phyloP scores from a whole-genome alignment of 2,329 filamentous ascomycete genomes.

The Bipolaris sorokiniana region DNA sequence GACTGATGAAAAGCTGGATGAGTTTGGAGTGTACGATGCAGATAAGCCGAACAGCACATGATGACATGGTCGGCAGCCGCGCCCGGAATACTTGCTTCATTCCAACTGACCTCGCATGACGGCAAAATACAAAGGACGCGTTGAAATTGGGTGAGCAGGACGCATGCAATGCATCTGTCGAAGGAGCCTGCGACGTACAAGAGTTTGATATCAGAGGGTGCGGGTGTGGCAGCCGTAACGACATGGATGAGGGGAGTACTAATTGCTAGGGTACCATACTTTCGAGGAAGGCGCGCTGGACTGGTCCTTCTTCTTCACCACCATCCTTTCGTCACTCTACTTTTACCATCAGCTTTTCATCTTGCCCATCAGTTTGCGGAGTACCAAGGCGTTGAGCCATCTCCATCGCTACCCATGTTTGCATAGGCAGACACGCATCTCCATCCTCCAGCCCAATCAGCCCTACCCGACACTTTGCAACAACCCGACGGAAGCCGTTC shows the following conservation, averaged over 20 bases:
- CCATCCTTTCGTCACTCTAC: constrained; percentile 9
- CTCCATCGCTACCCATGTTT: neutral
- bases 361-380: constrained; percentile 4
- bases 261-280: constrained; percentile 33
- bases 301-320: constrained; percentile 6
- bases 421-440: neutral
- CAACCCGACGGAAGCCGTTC: neutral
- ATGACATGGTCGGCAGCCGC: constrained; percentile 2
- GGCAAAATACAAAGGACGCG: neutral
- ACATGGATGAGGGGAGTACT: constrained; percentile 29
- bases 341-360: constrained; percentile 8
- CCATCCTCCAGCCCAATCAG: neutral
- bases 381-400: neutral
- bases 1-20: neutral
- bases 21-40: neutral
- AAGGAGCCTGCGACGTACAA: constrained; percentile 4
- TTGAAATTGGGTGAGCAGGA: neutral
- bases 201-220: constrained; percentile 10
- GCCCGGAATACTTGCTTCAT: neutral
- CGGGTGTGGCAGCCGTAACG: constrained; percentile 19
- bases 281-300: constrained; percentile 19
- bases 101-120: constrained; percentile 1
- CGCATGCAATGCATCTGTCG: neutral
- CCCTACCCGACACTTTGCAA: neutral
- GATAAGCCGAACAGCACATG: neutral